Evolutionary conservation across 2,329 filamentous ascomycete genomes (phyloP).

Genomic region (Cercospora berteroae): DNA sequence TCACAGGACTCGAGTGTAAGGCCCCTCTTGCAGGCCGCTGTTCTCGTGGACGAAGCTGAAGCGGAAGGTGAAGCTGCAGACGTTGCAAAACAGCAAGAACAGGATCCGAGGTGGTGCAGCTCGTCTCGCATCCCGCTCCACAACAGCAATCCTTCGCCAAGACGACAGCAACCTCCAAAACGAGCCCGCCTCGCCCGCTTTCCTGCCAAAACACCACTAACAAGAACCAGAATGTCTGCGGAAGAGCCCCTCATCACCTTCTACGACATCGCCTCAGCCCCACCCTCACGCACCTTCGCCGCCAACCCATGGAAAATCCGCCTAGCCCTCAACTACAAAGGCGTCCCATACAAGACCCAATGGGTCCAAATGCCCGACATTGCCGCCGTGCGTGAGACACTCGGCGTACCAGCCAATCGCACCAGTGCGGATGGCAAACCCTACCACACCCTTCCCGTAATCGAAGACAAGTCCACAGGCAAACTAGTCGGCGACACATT

Average conservation of each 20-base stretch:
- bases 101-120: background rate
- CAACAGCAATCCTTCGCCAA: background rate
- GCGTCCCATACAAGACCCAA: constrained; percentile 47
- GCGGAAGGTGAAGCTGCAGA: background rate
- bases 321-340: constrained; percentile 52
- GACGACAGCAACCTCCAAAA: background rate
- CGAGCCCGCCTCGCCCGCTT: background rate
- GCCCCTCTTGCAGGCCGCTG: too few species aligned
- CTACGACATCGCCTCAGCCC: constrained; percentile 51
- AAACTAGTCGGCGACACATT: constrained; percentile 60
- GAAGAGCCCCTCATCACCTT: constrained; percentile 38
- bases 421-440: constrained; percentile 57
- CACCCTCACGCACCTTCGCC: constrained; percentile 42
- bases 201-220: background rate
- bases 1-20: too few species aligned
- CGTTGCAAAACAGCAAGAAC: background rate
- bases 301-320: constrained; percentile 56
- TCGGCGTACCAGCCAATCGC: constrained; percentile 52
- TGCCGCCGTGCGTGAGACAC: constrained; percentile 45
- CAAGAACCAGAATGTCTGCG: constrained; percentile 28
- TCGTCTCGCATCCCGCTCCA: background rate
- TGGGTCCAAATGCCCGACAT: constrained; percentile 59
- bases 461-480: constrained; percentile 48
- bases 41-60: background rate
- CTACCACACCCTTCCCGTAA: constrained; percentile 60